Conservation (phyloP, 345 rosid species). For the Abelmoschus esculentus region DNA sequence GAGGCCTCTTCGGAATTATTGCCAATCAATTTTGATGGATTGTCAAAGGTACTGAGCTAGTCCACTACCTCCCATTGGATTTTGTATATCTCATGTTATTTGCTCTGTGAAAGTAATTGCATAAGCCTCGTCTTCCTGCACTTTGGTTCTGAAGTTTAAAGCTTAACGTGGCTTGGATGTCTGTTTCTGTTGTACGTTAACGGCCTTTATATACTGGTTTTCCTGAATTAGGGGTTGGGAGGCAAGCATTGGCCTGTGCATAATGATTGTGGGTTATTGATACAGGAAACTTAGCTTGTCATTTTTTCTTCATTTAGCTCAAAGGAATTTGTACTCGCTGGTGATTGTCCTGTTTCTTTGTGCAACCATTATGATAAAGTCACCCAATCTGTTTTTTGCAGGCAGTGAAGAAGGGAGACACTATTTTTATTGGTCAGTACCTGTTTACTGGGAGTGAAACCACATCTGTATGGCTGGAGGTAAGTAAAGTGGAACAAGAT, state of each 20-base stretch:
- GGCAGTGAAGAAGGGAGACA: slow-evolving; percentile 50
- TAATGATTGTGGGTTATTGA: background rate
- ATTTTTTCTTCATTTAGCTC: background rate
- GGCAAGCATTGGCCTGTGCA: background rate
- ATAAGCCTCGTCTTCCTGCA: background rate
- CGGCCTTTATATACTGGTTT: background rate
- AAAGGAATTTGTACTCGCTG: background rate
- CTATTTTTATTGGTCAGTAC: too few relatives aligned
- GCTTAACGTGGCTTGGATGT: background rate
- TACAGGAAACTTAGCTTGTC: background rate
- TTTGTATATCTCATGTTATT: background rate
- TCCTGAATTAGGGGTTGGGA: background rate
- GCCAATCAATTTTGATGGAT: slow-evolving; percentile 88
- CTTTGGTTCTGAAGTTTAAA: background rate
- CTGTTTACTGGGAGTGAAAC: too few relatives aligned
- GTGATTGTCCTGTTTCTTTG: background rate
- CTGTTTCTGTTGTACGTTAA: background rate
- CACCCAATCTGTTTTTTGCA: slow-evolving; percentile 32
- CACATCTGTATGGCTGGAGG: slow-evolving; percentile 52
- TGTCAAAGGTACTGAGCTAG: slow-evolving; percentile 48
- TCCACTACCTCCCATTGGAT: background rate
- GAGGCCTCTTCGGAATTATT: slow-evolving; percentile 81
- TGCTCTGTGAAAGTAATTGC: background rate
- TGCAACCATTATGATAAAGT: slow-evolving; percentile 5
- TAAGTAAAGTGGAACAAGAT: slow-evolving; percentile 14